These are phyloP conservation scores for Xylaria sp. DNA, from an alignment of 2,329 filamentous ascomycete species.

Conservation along the genomic window DNA sequence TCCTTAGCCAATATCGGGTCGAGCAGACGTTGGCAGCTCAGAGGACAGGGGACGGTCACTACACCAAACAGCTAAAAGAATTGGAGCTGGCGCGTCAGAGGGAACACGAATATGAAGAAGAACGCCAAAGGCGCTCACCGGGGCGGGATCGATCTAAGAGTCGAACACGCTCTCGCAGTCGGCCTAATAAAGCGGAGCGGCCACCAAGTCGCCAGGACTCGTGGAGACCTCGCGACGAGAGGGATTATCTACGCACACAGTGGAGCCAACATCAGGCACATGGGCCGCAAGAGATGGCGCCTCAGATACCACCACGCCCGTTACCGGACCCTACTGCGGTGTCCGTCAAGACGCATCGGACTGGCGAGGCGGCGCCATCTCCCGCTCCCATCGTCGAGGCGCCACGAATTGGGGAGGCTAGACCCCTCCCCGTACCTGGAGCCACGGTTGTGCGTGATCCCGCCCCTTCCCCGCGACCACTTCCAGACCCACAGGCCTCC, in stretches of 20 bases:
- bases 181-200: conserved; percentile 52
- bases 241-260: conserved; percentile 70
- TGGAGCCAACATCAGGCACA: conserved; percentile 58
- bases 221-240: conserved; percentile 70
- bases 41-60: conserved; percentile 56
- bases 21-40: conserved; percentile 64
- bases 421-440: conserved; percentile 65
- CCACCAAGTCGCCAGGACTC: conserved; percentile 69
- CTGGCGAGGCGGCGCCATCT: conserved; percentile 40
- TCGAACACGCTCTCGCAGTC: conserved; percentile 57
- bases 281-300: conserved; percentile 40
- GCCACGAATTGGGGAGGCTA: conserved; percentile 56
- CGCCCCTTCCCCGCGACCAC: conserved; percentile 42
- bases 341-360: conserved; percentile 48
- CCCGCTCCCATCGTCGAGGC: conserved; percentile 49
- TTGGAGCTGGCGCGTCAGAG: conserved; percentile 70
- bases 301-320: conserved; percentile 51
- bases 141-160: conserved; percentile 48
- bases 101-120: conserved; percentile 70
- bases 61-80: conserved; percentile 83
- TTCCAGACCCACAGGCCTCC: conserved; percentile 48
- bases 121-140: conserved; percentile 62
- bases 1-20: conserved; percentile 85
- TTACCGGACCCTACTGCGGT: conserved; percentile 54
- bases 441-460: conserved; percentile 47